These are phyloP conservation scores for Kazachstania sp. DNA, from an alignment of 1,139 yeast species.

Conservation along the genomic window DNA sequence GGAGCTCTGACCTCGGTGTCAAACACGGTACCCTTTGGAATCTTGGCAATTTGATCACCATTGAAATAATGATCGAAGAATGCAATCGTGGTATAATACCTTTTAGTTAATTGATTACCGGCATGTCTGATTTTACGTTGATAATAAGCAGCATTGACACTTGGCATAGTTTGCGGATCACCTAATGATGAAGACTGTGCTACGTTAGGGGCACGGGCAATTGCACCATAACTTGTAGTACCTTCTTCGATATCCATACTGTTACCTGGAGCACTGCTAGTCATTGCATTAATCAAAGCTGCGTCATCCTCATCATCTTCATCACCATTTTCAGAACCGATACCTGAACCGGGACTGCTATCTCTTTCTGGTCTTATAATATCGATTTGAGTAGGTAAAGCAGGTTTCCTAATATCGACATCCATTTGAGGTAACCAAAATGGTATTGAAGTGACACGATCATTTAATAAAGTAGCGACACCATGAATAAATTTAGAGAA, in stretches of 20 bases:
- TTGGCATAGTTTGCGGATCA: slow-evolving; percentile 4
- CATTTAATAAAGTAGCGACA: slow-evolving; percentile 79
- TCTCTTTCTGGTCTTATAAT: slow-evolving; percentile 29
- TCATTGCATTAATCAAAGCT: slow-evolving; percentile 28
- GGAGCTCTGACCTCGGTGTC: slow-evolving; percentile 62
- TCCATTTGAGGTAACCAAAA: slow-evolving; percentile 99
- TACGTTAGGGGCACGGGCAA: slow-evolving; percentile 17
- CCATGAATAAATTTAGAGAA: slow-evolving; percentile 97
- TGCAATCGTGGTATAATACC: slow-evolving; percentile 15
- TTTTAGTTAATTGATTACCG: slow-evolving; percentile 16
- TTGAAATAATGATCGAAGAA: slow-evolving; percentile 43
- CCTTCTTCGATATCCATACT: slow-evolving; percentile 44
- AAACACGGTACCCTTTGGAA: slow-evolving; percentile 75
- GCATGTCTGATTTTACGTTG: slow-evolving; percentile 22
- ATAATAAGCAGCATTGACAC: slow-evolving; percentile 23
- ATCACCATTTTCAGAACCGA: slow-evolving; percentile 30
- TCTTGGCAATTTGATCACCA: slow-evolving; percentile 62
- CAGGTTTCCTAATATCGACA: slow-evolving; percentile 87
- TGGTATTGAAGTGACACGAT: slow-evolving; percentile 73
- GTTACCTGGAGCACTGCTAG: slow-evolving; percentile 28
- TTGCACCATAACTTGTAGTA: slow-evolving; percentile 41
- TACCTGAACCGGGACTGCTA: slow-evolving; percentile 33
- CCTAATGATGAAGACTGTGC: not conserved
- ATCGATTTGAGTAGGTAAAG: slow-evolving; percentile 40
- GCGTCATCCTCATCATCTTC: slow-evolving; percentile 31